Conservation (phyloP, 768 basidiomycete species). For the Boletus sp. region DNA sequence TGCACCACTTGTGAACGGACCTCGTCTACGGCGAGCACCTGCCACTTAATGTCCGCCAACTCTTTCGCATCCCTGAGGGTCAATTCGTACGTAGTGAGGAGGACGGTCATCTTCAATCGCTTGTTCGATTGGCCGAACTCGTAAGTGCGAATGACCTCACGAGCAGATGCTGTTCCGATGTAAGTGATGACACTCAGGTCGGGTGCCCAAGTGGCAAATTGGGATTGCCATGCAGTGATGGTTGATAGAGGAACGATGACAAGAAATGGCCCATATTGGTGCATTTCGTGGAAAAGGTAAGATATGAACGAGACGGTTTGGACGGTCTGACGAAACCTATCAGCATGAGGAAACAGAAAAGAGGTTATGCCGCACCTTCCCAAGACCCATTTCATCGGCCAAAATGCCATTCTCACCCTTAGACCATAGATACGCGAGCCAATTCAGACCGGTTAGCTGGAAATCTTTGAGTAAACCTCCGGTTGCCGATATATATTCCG, state of each 20-base stretch:
- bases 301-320: slow-evolving; percentile 96
- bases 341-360: slow-evolving; percentile 8
- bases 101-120: slow-evolving; percentile 94
- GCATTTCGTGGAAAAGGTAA: slow-evolving; percentile 87
- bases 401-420: slow-evolving; percentile 95
- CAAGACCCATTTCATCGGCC: slow-evolving; percentile 99
- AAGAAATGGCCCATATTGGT: slow-evolving; percentile 95
- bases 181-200: slow-evolving; percentile 97
- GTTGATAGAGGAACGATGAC: slow-evolving; percentile 98
- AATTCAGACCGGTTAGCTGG: slow-evolving; percentile 96
- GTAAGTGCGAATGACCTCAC: slow-evolving; percentile 87
- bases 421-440: slow-evolving; percentile 97
- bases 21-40: slow-evolving; percentile 94
- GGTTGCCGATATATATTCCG: slow-evolving; percentile 73
- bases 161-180: slow-evolving; percentile 83
- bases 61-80: slow-evolving; percentile 88
- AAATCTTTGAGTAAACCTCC: slow-evolving; percentile 95
- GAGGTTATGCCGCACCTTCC: slow-evolving; percentile 59
- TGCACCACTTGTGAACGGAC: slow-evolving; percentile 38
- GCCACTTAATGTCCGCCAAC: slow-evolving; percentile 94
- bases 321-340: slow-evolving; percentile 59
- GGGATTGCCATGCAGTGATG: slow-evolving; percentile 96
- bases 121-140: slow-evolving; percentile 91
- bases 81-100: slow-evolving; percentile 96
- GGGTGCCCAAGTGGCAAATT: slow-evolving; percentile 93